Evolutionary conservation across 768 basidiomycete genomes (phyloP).

Genomic region (Lentinula lateritia): DNA sequence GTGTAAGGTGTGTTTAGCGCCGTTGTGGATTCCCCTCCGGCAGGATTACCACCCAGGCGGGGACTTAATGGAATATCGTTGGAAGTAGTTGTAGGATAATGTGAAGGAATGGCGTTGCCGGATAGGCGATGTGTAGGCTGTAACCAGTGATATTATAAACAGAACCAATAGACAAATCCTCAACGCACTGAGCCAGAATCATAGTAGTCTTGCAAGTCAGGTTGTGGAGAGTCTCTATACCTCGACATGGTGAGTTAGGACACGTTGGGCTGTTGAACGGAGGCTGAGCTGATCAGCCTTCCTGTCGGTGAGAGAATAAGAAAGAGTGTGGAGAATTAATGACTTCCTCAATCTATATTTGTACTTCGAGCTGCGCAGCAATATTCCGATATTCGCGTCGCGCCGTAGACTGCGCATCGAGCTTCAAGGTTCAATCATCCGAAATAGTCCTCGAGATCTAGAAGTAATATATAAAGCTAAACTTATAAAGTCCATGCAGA

Average conservation of each 20-base stretch:
- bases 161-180: not conserved
- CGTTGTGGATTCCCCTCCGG: not conserved
- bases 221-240: slow-evolving; percentile 2
- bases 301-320: not conserved
- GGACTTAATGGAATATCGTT: not conserved
- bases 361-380: not conserved
- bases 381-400: not conserved
- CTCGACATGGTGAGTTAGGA: not conserved
- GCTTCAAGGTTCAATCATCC: not conserved
- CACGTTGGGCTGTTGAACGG: not conserved
- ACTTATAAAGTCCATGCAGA: not conserved
- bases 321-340: not conserved
- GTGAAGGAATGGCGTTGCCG: slow-evolving; percentile 2
- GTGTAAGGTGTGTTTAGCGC: slow-evolving; percentile 1
- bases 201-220: slow-evolving; percentile 4
- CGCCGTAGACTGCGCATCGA: not conserved
- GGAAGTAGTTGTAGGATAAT: not conserved
- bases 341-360: not conserved
- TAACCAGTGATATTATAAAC: not conserved
- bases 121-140: slow-evolving; percentile 6
- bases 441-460: not conserved
- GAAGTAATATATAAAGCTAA: not conserved
- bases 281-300: not conserved
- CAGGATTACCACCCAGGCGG: not conserved
- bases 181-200: slow-evolving; percentile 1